Evolutionary conservation across 2,329 filamentous ascomycete species (phyloP), one percentile per base, ranked within the genome.

Genomic region (Xylaria sp.): DNA sequence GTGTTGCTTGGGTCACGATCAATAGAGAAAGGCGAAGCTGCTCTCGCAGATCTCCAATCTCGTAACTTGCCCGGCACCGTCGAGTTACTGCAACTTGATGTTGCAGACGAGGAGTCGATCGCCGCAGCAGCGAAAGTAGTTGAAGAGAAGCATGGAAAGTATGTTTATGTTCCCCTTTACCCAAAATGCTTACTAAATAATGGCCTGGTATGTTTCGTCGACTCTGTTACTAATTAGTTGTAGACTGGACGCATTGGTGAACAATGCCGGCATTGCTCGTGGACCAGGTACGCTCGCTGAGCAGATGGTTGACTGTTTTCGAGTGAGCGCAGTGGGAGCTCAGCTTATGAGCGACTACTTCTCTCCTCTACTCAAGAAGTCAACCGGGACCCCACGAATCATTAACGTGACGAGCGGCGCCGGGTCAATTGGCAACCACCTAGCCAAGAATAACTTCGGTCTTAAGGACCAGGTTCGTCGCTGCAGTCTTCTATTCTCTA

Each of bases 381-480:
- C 60, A 1, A 7, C 5, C 11, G 48, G 42, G 36, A 60, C 49
- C 1, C 60, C 60, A 7, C 60, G 60, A 26, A 49, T 68, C 40
- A 49, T 68, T 23, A 58, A 68, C 49, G 57, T 65, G 11, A 68
- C 66, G 0, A 64, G 60, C 23, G 66, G 66, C 20, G 61, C 66
- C 2, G 66, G 66, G 15, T 68, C 66, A 4, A 65, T 68, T 23
- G 13, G 6, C 11, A 68, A 64, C 40, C 57, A 33, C 17, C 42
- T 68, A 61, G 23, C 46, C 23, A 61, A 56, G 3, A 20, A 57
- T n/a, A 61, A 56, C 20, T 36, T 9, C 6, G 66, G 66, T 0
- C 54, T 57, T 3, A 5, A 13, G 3, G n/a, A 36, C 38, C 53
- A 51, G 31, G 9, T 53, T n/a, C 17, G 49, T 53, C 26, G 15